Evolutionary conservation across 2,329 filamentous ascomycete genomes (phyloP), one percentile per base, ranked within the genome.

Genomic region (Arthrocladium fulminans): DNA sequence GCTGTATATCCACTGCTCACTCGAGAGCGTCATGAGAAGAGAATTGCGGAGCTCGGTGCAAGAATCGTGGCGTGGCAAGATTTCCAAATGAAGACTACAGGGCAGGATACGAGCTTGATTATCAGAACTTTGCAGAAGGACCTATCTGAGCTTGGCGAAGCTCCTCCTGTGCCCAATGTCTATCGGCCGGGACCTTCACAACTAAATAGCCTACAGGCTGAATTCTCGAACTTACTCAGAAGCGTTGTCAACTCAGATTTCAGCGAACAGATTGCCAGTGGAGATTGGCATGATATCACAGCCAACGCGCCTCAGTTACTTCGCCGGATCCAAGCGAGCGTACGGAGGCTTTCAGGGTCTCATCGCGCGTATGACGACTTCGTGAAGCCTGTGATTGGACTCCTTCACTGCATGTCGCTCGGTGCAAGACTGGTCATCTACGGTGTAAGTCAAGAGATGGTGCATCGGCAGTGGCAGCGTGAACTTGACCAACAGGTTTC

Each of bases 321-420:
- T 2, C 24, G 22, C 19, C 32, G 23, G 5, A 32, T 55, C 53
- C 3, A 53, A 51, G 24, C n/a, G n/a, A 29, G 37, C 32, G 78
- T 85, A 43, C 71, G 75, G 47, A 79, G 89, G 38, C 74, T 98
- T 6, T 75, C 74, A 1, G 72, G 77, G 24, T 75, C 80, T 29
- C 94, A 88, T 61, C 76, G 81, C 32, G 80, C 81, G 12, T 97
- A 96, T 59, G 86, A 88, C 52, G 92, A 98, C 61, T 79, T 97
- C 57, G 86, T 84, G 0, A 73, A 78, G 38, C 89, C 88, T 3
- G 76, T 88, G 9, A 74, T 88, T 38, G 86, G 84, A 45, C 84
- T 96, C 54, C 71, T 97, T 37, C 80, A 84, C 50, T 86, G 86
- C 57, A 70, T 97, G 8, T 79, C 84, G 55, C 71, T 94, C 51